These are phyloP conservation scores for Ambrosiella xylebori DNA, from an alignment of 2,329 filamentous ascomycete species.

Conservation along the genomic window DNA sequence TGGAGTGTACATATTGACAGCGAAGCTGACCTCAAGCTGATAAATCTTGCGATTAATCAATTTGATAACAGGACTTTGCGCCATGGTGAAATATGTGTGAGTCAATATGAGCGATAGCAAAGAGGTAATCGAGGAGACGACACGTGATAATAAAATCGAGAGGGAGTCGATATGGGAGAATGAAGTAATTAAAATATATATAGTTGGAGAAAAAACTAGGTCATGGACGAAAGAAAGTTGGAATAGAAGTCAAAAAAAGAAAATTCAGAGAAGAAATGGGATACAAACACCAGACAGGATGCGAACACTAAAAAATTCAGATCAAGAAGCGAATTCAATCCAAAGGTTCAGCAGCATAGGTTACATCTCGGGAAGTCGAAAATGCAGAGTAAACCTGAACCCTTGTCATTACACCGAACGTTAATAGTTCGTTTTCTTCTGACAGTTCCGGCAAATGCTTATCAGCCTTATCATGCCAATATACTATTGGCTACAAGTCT, in stretches of 20 bases:
- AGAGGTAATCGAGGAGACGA: not conserved
- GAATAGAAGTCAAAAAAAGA: not conserved
- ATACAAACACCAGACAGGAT: not conserved
- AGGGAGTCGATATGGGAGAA: not conserved
- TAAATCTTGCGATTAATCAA: slow-evolving; percentile 94
- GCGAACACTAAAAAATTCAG: not conserved
- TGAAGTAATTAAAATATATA: not conserved
- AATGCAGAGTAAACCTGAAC: not conserved
- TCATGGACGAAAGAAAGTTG: not conserved
- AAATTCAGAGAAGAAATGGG: not conserved
- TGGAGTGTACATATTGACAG: slow-evolving; percentile 91
- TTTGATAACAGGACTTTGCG: slow-evolving; percentile 14
- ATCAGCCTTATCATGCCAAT: not conserved
- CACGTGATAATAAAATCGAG: not conserved
- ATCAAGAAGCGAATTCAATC: not conserved
- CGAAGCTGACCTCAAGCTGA: slow-evolving; percentile 94
- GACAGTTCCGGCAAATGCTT: not conserved
- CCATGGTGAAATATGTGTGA: slow-evolving; percentile 3
- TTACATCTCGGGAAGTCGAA: not conserved
- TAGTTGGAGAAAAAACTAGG: not conserved
- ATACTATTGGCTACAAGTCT: not conserved
- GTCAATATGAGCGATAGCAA: not conserved
- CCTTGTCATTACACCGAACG: not conserved
- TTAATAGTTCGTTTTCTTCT: not conserved
- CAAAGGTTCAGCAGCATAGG: not conserved